Conservation (phyloP, 2,329 filamentous ascomycete species). For the Fusarium chuoi region DNA sequence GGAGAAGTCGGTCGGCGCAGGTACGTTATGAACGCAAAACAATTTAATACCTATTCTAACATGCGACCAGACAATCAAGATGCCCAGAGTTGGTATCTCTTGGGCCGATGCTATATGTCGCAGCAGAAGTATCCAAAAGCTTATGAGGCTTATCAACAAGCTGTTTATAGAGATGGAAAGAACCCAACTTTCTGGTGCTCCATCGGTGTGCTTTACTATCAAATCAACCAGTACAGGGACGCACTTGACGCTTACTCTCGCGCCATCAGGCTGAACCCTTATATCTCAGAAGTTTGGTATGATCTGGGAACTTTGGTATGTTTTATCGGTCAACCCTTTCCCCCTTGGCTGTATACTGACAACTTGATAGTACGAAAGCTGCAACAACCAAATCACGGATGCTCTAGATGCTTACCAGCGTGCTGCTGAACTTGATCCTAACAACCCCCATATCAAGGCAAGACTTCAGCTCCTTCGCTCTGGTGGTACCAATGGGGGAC, state of each 20-base stretch:
- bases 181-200: constrained; percentile 99
- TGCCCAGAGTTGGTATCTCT: constrained; percentile 97
- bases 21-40: constrained; percentile 60
- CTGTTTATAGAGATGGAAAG: constrained; percentile 95
- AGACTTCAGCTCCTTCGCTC: constrained; percentile 88
- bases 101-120: constrained; percentile 98
- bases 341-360: constrained; percentile 44
- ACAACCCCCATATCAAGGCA: constrained; percentile 95
- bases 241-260: constrained; percentile 97
- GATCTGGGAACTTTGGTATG: constrained; percentile 93
- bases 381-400: constrained; percentile 98
- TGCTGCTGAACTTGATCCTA: constrained; percentile 91
- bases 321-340: constrained; percentile 32
- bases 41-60: background rate
- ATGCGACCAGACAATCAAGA: constrained; percentile 81
- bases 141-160: constrained; percentile 98
- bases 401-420: constrained; percentile 95
- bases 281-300: constrained; percentile 99
- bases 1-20: constrained; percentile 93
- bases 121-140: constrained; percentile 99
- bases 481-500: constrained; percentile 77
- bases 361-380: constrained; percentile 84
- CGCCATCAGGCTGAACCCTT: constrained; percentile 94
- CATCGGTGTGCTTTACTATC: constrained; percentile 98
- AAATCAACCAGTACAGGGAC: constrained; percentile 99